Conservation (phyloP, 2,329 filamentous ascomycete species). For the Ceratocystis papillata region DNA sequence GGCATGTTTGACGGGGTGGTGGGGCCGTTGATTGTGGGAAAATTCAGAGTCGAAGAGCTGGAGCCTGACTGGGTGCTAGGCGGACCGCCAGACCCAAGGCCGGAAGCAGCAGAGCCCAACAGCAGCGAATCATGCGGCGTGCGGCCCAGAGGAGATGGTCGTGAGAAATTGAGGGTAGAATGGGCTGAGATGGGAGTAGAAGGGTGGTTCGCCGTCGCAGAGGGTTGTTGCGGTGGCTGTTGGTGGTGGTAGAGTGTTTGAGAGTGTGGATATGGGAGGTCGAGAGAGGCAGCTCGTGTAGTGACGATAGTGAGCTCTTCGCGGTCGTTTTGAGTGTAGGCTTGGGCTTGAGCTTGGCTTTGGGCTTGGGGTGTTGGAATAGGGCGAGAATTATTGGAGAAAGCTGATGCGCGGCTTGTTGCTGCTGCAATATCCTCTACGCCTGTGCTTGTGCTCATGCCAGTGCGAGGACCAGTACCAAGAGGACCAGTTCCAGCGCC, state of each 20-base stretch:
- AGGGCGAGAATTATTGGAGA: conserved; percentile 29
- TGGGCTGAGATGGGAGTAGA: conserved; percentile 19
- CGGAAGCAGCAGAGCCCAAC: conserved; percentile 11
- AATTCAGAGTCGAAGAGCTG: conserved; percentile 13
- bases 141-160: conserved; percentile 22
- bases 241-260: conserved; percentile 28
- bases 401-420: conserved; percentile 26
- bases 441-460: conserved; percentile 15
- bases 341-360: conserved; percentile 51
- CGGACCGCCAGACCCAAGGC: conserved; percentile 11
- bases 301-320: conserved; percentile 62
- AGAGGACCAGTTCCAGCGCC: conserved; percentile 25
- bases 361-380: conserved; percentile 30
- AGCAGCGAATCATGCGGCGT: conserved; percentile 21
- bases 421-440: conserved; percentile 29
- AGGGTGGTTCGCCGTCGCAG: background rate
- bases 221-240: background rate
- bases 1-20: conserved; percentile 28
- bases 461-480: background rate
- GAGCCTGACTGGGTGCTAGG: conserved; percentile 16
- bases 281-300: conserved; percentile 30
- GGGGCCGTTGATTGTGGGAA: conserved; percentile 44
- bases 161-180: conserved; percentile 22
- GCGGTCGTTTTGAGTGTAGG: conserved; percentile 63
- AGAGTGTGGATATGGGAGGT: conserved; percentile 22